These are phyloP conservation scores for Penicillium malachiteum DNA, from an alignment of 495 filamentous ascomycete genomes.

Conservation along the genomic window DNA sequence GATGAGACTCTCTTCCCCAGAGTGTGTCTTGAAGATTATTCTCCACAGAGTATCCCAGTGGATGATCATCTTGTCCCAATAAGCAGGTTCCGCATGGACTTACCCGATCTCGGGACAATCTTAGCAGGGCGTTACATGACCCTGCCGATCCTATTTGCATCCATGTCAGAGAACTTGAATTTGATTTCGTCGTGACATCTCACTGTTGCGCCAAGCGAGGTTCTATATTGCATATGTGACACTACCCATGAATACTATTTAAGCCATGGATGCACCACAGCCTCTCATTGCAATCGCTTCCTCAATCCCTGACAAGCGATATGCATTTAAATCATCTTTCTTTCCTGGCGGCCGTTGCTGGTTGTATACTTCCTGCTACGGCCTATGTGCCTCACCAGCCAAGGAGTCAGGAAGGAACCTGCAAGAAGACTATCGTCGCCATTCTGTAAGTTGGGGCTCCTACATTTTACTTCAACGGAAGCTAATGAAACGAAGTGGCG, in stretches of 20 bases:
- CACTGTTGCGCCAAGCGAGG: background rate
- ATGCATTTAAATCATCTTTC: slow-evolving; percentile 22
- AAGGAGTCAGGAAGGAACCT: slow-evolving; percentile 20
- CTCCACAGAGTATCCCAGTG: slow-evolving; percentile 1
- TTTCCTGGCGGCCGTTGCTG: slow-evolving; percentile 18
- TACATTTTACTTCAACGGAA: too few species aligned
- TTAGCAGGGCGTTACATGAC: slow-evolving; percentile 12
- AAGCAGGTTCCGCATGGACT: slow-evolving; percentile 10
- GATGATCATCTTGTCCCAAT: background rate
- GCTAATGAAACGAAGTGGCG: slow-evolving; percentile 23
- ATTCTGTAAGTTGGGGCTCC: slow-evolving; percentile 26
- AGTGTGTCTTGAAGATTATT: background rate
- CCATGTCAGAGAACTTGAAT: background rate
- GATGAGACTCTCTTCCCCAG: background rate
- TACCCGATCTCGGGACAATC: slow-evolving; percentile 12
- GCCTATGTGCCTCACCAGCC: slow-evolving; percentile 20
- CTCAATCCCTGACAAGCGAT: background rate
- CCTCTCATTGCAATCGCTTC: too few species aligned
- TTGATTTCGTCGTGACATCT: background rate
- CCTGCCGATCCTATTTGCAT: slow-evolving; percentile 15
- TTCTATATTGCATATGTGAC: too few species aligned
- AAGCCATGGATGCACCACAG: background rate
- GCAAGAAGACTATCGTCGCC: slow-evolving; percentile 41
- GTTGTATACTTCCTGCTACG: slow-evolving; percentile 18
- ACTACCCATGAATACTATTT: background rate